Evolutionary conservation across 345 rosid species (phyloP).

Genomic region (Hypericum perforatum): DNA sequence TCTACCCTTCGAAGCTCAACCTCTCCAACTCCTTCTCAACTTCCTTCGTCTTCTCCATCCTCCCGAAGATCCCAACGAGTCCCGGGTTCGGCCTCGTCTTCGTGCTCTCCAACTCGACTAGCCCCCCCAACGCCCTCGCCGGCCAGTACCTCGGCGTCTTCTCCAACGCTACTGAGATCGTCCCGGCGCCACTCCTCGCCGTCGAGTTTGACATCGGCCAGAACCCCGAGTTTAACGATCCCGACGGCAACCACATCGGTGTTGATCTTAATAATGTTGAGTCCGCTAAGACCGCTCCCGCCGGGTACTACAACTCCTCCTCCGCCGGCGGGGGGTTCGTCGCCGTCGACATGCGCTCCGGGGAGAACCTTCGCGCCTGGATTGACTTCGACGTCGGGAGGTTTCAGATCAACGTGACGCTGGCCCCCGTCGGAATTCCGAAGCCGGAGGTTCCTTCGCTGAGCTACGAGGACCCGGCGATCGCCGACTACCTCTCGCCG

Average conservation of each 20-base stretch:
- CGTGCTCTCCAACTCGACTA: constrained; percentile 65
- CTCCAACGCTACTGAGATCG: constrained; percentile 24
- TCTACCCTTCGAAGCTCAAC: constrained; percentile 39
- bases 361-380: constrained; percentile 76
- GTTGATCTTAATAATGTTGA: constrained; percentile 54
- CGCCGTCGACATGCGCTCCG: constrained; percentile 47
- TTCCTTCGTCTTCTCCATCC: constrained; percentile 40
- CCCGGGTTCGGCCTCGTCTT: constrained; percentile 85
- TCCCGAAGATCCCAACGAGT: constrained; percentile 44
- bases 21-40: constrained; percentile 73
- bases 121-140: constrained; percentile 57
- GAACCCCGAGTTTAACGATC: constrained; percentile 55
- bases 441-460: constrained; percentile 54
- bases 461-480: constrained; percentile 36
- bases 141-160: constrained; percentile 79
- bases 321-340: constrained; percentile 35
- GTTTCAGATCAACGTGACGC: constrained; percentile 58
- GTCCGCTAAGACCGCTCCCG: constrained; percentile 25
- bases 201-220: constrained; percentile 72
- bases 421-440: constrained; percentile 59
- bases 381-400: constrained; percentile 60
- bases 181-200: constrained; percentile 54
- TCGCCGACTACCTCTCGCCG: constrained; percentile 64
- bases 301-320: constrained; percentile 51
- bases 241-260: constrained; percentile 61